phyloP scores from a whole-genome alignment of 805 yeast species.

The Ogataea paraovalis region DNA sequence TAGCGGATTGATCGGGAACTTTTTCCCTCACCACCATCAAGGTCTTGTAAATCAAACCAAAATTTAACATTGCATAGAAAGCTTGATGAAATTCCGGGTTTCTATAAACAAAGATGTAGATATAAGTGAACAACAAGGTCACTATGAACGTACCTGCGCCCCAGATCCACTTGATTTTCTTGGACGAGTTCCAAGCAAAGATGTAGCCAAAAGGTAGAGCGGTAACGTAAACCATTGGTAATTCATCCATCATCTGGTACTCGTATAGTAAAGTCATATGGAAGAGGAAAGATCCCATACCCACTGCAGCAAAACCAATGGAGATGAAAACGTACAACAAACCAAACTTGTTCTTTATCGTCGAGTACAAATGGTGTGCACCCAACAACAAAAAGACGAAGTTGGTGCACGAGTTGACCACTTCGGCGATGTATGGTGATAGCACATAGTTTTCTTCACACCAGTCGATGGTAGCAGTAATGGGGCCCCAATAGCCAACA shows the following conservation, averaged over 20 bases:
- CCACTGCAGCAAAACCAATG: slow-evolving; percentile 82
- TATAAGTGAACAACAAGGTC: slow-evolving; percentile 50
- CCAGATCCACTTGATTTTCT: slow-evolving; percentile 15
- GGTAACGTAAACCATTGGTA: slow-evolving; percentile 98
- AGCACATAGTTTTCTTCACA: slow-evolving; percentile 96
- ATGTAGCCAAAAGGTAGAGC: slow-evolving; percentile 71
- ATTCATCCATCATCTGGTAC: slow-evolving; percentile 87
- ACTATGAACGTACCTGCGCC: slow-evolving; percentile 26
- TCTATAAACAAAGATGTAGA: slow-evolving; percentile 64
- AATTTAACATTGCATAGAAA: slow-evolving; percentile 75
- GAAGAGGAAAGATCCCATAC: slow-evolving; percentile 91
- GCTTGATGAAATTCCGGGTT: slow-evolving; percentile 89
- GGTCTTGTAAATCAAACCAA: slow-evolving; percentile 64
- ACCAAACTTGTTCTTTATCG: slow-evolving; percentile 59
- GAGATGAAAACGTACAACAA: slow-evolving; percentile 66
- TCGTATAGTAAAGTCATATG: slow-evolving; percentile 93
- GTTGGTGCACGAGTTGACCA: slow-evolving; percentile 82
- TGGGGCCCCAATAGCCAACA: slow-evolving; percentile 59
- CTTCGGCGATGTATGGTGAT: slow-evolving; percentile 82
- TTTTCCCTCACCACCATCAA: slow-evolving; percentile 19
- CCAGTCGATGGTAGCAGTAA: slow-evolving; percentile 97
- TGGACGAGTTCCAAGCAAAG: slow-evolving; percentile 29
- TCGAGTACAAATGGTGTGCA: slow-evolving; percentile 43
- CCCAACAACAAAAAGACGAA: slow-evolving; percentile 31
- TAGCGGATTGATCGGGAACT: slow-evolving; percentile 19